These are phyloP conservation scores for Luffa acutangula DNA, from an alignment of 306 rosid species.

Conservation along the genomic window DNA sequence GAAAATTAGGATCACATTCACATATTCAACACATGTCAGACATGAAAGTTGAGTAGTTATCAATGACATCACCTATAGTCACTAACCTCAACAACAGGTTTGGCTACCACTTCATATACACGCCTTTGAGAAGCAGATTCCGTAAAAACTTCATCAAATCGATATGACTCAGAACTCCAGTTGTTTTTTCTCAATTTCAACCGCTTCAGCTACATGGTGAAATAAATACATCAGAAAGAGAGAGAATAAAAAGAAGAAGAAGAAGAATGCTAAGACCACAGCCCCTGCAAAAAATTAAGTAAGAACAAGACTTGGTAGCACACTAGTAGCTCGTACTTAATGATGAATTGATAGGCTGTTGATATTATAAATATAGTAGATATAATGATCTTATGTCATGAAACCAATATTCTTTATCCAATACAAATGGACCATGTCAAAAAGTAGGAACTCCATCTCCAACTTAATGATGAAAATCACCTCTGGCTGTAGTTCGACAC, in stretches of 20 bases:
- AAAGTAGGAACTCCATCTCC: background rate
- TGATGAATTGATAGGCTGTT: background rate
- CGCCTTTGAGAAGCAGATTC: constrained; percentile 60
- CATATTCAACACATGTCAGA: background rate
- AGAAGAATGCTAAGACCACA: background rate
- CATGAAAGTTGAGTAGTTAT: background rate
- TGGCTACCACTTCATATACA: constrained; percentile 55
- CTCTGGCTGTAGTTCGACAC: constrained; percentile 61
- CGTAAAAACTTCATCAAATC: constrained; percentile 54
- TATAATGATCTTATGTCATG: background rate
- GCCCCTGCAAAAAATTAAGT: background rate
- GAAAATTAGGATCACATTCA: background rate
- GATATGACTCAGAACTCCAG: constrained; percentile 56
- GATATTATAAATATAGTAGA: background rate
- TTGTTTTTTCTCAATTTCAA: constrained; percentile 52
- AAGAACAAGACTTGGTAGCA: background rate
- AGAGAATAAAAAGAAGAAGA: background rate
- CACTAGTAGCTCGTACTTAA: background rate
- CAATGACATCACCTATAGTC: background rate
- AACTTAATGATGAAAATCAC: constrained; percentile 17
- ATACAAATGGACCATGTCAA: background rate
- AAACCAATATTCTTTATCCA: background rate
- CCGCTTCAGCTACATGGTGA: constrained; percentile 40
- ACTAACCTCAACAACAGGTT: constrained; percentile 63
- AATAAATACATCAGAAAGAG: background rate